Conservation (phyloP, 495 filamentous ascomycete species). For the Collariella sp. region DNA sequence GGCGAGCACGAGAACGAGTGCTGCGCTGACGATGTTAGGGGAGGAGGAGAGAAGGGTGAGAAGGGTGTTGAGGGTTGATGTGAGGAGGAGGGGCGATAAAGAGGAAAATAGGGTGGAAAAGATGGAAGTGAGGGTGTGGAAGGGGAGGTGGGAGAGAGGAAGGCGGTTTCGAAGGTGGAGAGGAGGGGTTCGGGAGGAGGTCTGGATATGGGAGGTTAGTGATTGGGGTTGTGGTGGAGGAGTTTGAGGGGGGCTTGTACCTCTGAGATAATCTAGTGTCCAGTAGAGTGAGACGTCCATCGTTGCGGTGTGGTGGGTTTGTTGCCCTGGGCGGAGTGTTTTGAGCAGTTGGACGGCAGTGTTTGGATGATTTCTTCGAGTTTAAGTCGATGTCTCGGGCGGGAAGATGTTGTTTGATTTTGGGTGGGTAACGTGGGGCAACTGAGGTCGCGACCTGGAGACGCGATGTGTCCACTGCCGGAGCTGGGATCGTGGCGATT, state of each 20-base stretch:
- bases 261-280: background rate
- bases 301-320: too few species aligned
- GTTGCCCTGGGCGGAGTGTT: too few species aligned
- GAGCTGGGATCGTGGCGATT: background rate
- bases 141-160: constrained; percentile 19
- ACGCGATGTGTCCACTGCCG: background rate
- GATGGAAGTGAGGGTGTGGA: background rate
- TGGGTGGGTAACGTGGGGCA: background rate
- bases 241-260: too few species aligned
- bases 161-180: constrained; percentile 23
- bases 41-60: constrained; percentile 30
- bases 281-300: background rate
- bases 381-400: background rate
- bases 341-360: background rate
- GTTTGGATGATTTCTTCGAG: background rate
- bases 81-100: constrained; percentile 30
- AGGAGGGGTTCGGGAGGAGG: background rate
- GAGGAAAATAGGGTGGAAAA: background rate
- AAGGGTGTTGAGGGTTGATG: constrained; percentile 42
- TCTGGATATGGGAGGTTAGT: background rate
- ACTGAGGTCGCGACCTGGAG: background rate
- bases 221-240: too few species aligned
- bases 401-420: background rate
- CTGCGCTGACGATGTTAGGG: constrained; percentile 52
- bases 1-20: constrained; percentile 48